These are phyloP conservation scores for slime mould (Dictyostelium discoideum) DNA, from an alignment of 78 protist species.

Conservation along the genomic window DNA sequence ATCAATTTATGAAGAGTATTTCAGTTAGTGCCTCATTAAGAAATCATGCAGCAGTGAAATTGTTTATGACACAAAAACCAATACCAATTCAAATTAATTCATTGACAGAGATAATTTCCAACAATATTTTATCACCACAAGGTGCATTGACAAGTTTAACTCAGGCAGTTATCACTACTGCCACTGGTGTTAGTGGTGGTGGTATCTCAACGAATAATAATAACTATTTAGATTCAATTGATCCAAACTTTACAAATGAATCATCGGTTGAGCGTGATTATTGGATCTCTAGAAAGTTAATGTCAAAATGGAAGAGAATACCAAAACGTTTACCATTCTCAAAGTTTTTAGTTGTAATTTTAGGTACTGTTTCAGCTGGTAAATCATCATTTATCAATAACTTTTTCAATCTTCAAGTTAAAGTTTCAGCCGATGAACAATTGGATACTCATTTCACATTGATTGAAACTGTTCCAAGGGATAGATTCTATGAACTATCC, in stretches of 20 bases:
- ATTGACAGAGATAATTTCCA: conserved; percentile 27
- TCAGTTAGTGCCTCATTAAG: conserved; percentile 2
- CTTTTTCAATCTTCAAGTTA: conserved; percentile 63
- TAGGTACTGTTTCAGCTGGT: conserved; percentile 78
- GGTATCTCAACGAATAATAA: background rate
- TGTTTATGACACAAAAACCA: conserved; percentile 2
- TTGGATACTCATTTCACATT: conserved; percentile 78
- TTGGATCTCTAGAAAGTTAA: conserved; percentile 61
- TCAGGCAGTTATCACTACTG: background rate
- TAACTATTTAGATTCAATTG: background rate
- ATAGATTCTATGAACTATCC: conserved; percentile 34
- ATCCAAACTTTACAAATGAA: conserved; percentile 2
- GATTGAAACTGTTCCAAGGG: conserved; percentile 73
- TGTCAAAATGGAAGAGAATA: conserved; percentile 74
- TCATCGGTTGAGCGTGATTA: conserved; percentile 66
- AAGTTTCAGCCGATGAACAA: conserved; percentile 66
- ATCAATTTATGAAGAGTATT: conserved; percentile 45
- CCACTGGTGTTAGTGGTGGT: background rate
- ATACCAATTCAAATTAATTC: conserved; percentile 6
- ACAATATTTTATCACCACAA: background rate
- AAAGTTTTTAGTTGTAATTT: conserved; percentile 73
- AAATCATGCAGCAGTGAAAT: conserved; percentile 28
- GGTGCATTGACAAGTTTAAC: background rate
- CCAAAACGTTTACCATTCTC: conserved; percentile 72
- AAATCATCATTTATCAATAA: conserved; percentile 74